phyloP scores from a whole-genome alignment of 1,284 basidiomycete genomes.

The Omphalotus olearius region DNA sequence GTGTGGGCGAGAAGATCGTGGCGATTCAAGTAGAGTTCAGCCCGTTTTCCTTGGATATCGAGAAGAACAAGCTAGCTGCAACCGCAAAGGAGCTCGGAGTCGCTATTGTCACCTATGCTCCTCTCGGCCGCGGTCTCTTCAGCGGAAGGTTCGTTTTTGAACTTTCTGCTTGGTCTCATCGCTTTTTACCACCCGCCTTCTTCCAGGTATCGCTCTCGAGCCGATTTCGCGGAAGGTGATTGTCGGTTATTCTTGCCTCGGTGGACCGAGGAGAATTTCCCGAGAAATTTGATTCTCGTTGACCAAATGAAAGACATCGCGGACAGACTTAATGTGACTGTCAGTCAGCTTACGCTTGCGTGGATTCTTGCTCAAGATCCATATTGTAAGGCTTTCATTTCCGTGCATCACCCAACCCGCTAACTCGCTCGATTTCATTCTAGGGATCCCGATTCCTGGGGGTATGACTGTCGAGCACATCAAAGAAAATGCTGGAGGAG shows the following conservation, averaged over 20 bases:
- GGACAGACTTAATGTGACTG: slow-evolving; percentile 39
- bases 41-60: slow-evolving; percentile 54
- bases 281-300: slow-evolving; percentile 50
- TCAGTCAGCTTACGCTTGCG: slow-evolving; percentile 55
- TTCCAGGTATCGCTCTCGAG: slow-evolving; percentile 30
- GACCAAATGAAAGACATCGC: slow-evolving; percentile 42
- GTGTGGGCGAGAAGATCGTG: slow-evolving; percentile 32
- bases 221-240: slow-evolving; percentile 44
- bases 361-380: slow-evolving; percentile 58
- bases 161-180: not conserved
- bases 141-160: slow-evolving; percentile 39
- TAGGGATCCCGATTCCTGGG: slow-evolving; percentile 1
- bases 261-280: slow-evolving; percentile 48
- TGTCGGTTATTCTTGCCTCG: slow-evolving; percentile 24
- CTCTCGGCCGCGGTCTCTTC: slow-evolving; percentile 59
- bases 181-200: not conserved
- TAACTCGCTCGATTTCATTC: not conserved
- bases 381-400: slow-evolving; percentile 48
- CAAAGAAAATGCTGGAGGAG: not conserved
- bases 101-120: slow-evolving; percentile 55
- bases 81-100: slow-evolving; percentile 50
- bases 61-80: slow-evolving; percentile 43
- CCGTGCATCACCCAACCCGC: not conserved
- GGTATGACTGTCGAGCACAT: not conserved
- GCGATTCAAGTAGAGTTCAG: slow-evolving; percentile 65